phyloP scores from a whole-genome alignment of 2,329 filamentous ascomycete species.

The Emergomyces africanus region DNA sequence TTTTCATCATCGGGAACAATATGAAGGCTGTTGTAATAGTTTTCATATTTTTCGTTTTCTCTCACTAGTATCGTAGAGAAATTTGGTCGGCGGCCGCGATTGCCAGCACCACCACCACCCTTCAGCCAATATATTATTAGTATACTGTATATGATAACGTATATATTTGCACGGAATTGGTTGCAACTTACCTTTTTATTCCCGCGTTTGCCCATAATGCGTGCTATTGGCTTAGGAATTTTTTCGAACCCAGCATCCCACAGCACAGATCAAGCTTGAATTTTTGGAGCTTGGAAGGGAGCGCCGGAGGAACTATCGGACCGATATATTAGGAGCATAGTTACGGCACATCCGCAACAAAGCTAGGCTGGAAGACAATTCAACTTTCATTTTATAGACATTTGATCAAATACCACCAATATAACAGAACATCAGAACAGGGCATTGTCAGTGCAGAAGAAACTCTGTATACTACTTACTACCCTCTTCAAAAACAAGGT shows the following conservation, averaged over 20 bases:
- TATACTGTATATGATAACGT: not conserved
- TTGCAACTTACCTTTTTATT: conserved; percentile 16
- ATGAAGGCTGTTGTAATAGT: conserved; percentile 69
- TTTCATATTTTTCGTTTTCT: conserved; percentile 72
- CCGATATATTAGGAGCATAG: too few species aligned
- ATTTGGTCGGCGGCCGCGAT: conserved; percentile 28
- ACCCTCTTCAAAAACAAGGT: too few species aligned
- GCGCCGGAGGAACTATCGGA: not conserved
- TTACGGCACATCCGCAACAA: too few species aligned
- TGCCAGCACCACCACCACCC: conserved; percentile 34
- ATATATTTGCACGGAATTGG: not conserved
- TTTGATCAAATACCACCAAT: too few species aligned
- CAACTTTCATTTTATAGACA: too few species aligned
- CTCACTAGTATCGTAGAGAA: conserved; percentile 55
- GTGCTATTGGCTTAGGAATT: conserved; percentile 1
- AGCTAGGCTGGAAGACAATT: too few species aligned
- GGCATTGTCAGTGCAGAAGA: too few species aligned
- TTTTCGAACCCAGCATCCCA: not conserved
- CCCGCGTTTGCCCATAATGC: conserved; percentile 19
- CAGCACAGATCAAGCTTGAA: not conserved
- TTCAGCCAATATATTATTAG: conserved; percentile 15
- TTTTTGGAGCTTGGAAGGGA: conserved; percentile 1
- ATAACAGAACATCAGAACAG: too few species aligned
- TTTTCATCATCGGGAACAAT: conserved; percentile 68
- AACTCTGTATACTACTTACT: too few species aligned